These are phyloP conservation scores for Nannizziopsis arthrosporioides DNA, from an alignment of 2,329 filamentous ascomycete species.

Conservation along the genomic window DNA sequence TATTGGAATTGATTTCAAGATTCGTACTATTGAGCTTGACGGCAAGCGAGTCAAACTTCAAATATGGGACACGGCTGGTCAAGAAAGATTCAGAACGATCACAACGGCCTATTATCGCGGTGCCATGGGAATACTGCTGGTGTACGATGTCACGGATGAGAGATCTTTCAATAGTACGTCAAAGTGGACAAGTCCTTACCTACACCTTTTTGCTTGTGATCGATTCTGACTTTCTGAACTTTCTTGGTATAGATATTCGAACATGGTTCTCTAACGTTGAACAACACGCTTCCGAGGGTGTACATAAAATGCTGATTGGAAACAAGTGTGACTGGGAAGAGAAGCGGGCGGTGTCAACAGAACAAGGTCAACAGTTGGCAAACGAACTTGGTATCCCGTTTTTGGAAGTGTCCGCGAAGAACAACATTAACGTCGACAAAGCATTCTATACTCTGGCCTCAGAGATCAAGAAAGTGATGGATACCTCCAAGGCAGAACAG, in stretches of 20 bases:
- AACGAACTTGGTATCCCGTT: slow-evolving; percentile 96
- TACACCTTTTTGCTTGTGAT: slow-evolving; percentile 11
- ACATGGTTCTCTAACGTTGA: slow-evolving; percentile 99
- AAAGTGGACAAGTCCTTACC: slow-evolving; percentile 6
- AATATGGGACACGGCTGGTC: slow-evolving; percentile 98
- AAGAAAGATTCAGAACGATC: slow-evolving; percentile 97
- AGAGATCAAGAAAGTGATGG: slow-evolving; percentile 98
- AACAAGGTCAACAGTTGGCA: slow-evolving; percentile 83
- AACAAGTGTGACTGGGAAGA: slow-evolving; percentile 99
- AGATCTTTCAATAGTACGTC: slow-evolving; percentile 82
- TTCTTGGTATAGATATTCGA: slow-evolving; percentile 62
- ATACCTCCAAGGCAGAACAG: slow-evolving; percentile 70
- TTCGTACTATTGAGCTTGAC: slow-evolving; percentile 95
- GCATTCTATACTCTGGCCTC: slow-evolving; percentile 90
- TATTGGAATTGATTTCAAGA: slow-evolving; percentile 99
- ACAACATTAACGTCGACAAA: slow-evolving; percentile 99
- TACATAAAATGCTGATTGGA: slow-evolving; percentile 98
- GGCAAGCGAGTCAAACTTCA: slow-evolving; percentile 98
- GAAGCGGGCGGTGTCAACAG: slow-evolving; percentile 86
- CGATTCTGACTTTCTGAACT: neutral
- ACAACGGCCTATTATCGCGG: slow-evolving; percentile 97
- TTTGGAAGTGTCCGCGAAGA: slow-evolving; percentile 96
- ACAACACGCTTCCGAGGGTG: slow-evolving; percentile 93
- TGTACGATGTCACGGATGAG: slow-evolving; percentile 97
- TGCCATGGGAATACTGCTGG: slow-evolving; percentile 93